Percentiles rank a stretch among this genome's conserved stretches.
Conservation (phyloP, 2,329 filamentous ascomycete species). For the Alternaria sp. region DNA sequence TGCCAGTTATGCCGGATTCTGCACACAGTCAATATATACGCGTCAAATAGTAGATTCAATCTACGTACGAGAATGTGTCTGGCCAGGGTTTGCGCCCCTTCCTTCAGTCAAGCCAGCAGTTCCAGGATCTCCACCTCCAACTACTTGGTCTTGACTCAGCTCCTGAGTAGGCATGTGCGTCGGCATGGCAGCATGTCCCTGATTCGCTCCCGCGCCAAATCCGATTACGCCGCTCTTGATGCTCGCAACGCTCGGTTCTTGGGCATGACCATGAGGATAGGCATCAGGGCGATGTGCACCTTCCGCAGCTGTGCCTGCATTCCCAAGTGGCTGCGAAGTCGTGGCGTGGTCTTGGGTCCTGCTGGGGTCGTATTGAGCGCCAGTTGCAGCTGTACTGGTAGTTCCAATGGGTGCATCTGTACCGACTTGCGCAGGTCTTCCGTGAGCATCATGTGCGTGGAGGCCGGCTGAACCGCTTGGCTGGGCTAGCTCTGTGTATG, state of each 20-base stretch:
- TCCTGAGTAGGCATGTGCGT: slow-evolving; percentile 22
- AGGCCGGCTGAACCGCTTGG: slow-evolving; percentile 10
- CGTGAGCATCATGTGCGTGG: slow-evolving; percentile 10
- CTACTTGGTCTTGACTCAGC: slow-evolving; percentile 24
- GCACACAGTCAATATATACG: slow-evolving; percentile 16
- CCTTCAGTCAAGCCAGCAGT: slow-evolving; percentile 16
- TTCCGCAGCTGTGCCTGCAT: slow-evolving; percentile 7
- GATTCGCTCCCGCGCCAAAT: slow-evolving; percentile 30
- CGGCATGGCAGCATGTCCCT: slow-evolving; percentile 38
- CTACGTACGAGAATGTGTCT: slow-evolving; percentile 33
- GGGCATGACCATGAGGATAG: slow-evolving; percentile 12
- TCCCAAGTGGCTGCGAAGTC: slow-evolving; percentile 5
- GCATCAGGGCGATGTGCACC: slow-evolving; percentile 30
- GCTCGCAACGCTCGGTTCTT: slow-evolving; percentile 45
- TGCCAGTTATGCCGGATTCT: slow-evolving; percentile 12
- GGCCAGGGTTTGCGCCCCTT: slow-evolving; percentile 13
- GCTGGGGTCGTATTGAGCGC: background rate
- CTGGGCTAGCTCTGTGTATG: slow-evolving; percentile 21
- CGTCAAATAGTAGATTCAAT: slow-evolving; percentile 1
- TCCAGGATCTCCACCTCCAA: slow-evolving; percentile 27
- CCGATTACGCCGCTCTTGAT: slow-evolving; percentile 54
- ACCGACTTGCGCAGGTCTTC: slow-evolving; percentile 11
- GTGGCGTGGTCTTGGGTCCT: background rate
- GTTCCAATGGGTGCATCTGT: slow-evolving; percentile 15
- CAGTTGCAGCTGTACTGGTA: background rate